Evolutionary conservation across 2,329 filamentous ascomycete genomes (phyloP).

Genomic region (Colletotrichum neosansevieriae): DNA sequence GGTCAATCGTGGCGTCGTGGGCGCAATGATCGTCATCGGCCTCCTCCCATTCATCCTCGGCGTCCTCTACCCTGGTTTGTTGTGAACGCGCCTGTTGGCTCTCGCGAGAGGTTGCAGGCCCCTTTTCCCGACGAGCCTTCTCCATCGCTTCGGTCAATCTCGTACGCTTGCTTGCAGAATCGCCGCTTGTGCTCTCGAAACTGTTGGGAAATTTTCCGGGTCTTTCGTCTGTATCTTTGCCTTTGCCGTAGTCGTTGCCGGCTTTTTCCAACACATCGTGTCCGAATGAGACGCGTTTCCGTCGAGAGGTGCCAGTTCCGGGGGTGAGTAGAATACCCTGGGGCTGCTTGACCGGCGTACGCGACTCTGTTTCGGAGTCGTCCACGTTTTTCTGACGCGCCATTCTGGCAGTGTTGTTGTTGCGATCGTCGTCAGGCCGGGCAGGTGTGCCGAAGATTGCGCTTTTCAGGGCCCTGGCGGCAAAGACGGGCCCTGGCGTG

Average conservation of each 20-base stretch:
- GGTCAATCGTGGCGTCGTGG: constrained; percentile 75
- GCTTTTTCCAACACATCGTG: constrained; percentile 63
- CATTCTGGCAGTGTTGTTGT: constrained; percentile 41
- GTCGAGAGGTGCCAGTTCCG: constrained; percentile 69
- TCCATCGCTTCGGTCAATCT: constrained; percentile 61
- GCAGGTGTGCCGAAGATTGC: constrained; percentile 72
- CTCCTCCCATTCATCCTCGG: constrained; percentile 65
- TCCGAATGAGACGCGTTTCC: constrained; percentile 75
- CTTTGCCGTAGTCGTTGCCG: constrained; percentile 44
- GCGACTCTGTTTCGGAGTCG: constrained; percentile 47
- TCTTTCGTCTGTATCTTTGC: constrained; percentile 47
- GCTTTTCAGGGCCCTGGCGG: constrained; percentile 73
- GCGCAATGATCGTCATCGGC: constrained; percentile 58
- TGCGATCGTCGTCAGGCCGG: constrained; percentile 51
- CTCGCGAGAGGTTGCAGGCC: constrained; percentile 12
- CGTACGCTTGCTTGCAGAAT: constrained; percentile 51
- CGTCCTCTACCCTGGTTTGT: constrained; percentile 41
- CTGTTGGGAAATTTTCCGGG: constrained; percentile 48
- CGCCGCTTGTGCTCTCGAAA: constrained; percentile 43
- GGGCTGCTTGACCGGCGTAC: constrained; percentile 63
- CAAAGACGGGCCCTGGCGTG: constrained; percentile 75
- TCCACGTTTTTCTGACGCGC: constrained; percentile 24
- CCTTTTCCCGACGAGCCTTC: constrained; percentile 51
- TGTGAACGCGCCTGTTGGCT: constrained; percentile 37
- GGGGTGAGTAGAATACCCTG: constrained; percentile 73